Percentiles rank a stretch among this genome's conserved stretches.
Evolutionary conservation across 306 rosid species (phyloP).

Genomic region (Luffa acutangula): DNA sequence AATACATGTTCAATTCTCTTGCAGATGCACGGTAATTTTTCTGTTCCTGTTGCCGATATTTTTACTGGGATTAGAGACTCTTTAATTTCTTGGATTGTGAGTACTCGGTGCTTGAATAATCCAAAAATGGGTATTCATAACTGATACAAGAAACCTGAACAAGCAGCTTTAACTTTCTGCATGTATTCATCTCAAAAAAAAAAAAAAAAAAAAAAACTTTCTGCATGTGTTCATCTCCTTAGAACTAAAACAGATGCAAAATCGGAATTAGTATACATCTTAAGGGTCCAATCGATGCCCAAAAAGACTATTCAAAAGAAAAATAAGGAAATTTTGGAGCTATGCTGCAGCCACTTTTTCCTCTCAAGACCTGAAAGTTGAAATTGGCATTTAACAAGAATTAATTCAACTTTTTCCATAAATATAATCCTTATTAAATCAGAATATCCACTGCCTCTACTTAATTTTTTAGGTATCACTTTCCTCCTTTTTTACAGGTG

Average conservation of each 20-base stretch:
- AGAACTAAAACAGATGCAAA: not conserved
- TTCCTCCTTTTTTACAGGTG: constrained; percentile 46
- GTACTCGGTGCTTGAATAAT: not conserved
- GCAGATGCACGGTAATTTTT: constrained; percentile 76
- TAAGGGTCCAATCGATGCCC: not conserved
- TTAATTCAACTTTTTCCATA: not conserved
- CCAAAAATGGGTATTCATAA: not conserved
- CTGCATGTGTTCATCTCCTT: not conserved
- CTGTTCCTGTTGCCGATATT: not conserved
- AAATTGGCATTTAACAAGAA: not conserved
- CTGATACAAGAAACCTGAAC: not conserved
- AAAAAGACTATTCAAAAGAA: not conserved
- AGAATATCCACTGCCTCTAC: not conserved
- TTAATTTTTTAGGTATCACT: not conserved
- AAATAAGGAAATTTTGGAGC: not conserved
- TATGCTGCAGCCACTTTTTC: not conserved
- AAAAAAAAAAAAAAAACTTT: no score
- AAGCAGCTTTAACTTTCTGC: not conserved
- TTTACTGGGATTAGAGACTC: not conserved
- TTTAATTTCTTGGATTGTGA: not conserved
- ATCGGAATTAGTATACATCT: not conserved
- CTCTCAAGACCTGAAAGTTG: not conserved
- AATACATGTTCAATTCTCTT: constrained; percentile 82
- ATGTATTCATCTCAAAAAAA: no score
- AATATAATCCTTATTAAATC: not conserved